These are phyloP conservation scores for Debaryomyces sp. DNA, from an alignment of 1,139 yeast genomes.

Conservation along the genomic window DNA sequence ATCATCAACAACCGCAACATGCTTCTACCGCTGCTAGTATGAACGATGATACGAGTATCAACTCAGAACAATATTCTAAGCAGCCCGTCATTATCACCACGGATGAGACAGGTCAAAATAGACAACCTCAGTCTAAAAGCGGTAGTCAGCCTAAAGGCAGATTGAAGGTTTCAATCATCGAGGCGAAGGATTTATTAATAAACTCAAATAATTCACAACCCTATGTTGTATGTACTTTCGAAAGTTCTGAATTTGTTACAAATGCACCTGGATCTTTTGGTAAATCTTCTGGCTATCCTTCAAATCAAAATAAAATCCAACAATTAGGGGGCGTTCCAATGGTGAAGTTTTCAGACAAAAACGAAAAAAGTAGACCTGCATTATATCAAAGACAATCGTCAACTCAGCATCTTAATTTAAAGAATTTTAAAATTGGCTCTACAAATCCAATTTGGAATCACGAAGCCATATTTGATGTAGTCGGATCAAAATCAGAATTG, in stretches of 20 bases:
- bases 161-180: conserved; percentile 75
- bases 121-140: conserved; percentile 27
- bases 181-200: conserved; percentile 70
- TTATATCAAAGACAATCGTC: conserved; percentile 67
- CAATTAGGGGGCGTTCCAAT: conserved; percentile 18
- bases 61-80: conserved; percentile 10
- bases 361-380: conserved; percentile 37
- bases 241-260: conserved; percentile 87
- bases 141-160: conserved; percentile 71
- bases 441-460: conserved; percentile 87
- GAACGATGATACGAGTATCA: not conserved
- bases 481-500: conserved; percentile 77
- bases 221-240: conserved; percentile 92
- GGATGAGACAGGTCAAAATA: conserved; percentile 46
- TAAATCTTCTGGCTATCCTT: conserved; percentile 33
- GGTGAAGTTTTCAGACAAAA: conserved; percentile 4
- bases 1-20: conserved; percentile 11
- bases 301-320: conserved; percentile 17
- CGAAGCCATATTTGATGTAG: conserved; percentile 89
- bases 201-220: conserved; percentile 64
- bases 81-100: conserved; percentile 48
- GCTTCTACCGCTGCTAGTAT: conserved; percentile 1
- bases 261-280: conserved; percentile 73
- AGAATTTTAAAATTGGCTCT: conserved; percentile 32
- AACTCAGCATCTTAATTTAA: conserved; percentile 55